phyloP scores from a whole-genome alignment of 176 grass and related monocot genomes.

The Tillandsia fasciculata region DNA sequence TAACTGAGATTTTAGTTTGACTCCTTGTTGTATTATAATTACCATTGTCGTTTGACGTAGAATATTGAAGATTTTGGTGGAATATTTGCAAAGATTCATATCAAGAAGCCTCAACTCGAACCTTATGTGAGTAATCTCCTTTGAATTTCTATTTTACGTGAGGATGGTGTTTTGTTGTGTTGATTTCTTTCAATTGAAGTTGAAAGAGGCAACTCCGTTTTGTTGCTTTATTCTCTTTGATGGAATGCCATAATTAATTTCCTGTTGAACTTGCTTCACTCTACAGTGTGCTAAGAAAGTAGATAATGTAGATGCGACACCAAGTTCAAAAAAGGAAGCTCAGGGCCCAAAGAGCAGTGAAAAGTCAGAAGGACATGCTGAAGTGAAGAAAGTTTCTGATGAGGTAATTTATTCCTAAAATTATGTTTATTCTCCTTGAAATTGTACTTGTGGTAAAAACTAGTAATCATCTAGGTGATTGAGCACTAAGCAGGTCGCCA shows the following conservation, averaged over 20 bases:
- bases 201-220: too few species aligned
- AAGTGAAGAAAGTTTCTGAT: slow-evolving; percentile 33
- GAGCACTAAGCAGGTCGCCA: not conserved
- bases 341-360: slow-evolving; percentile 36
- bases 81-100: slow-evolving; percentile 44
- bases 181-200: not conserved
- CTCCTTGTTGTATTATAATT: not conserved
- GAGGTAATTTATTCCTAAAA: slow-evolving; percentile 31
- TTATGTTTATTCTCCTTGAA: not conserved
- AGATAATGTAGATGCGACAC: slow-evolving; percentile 46
- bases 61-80: slow-evolving; percentile 59
- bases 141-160: slow-evolving; percentile 1
- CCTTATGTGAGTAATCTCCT: slow-evolving; percentile 40
- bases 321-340: slow-evolving; percentile 46
- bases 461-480: too few species aligned
- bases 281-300: slow-evolving; percentile 41
- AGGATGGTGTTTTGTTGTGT: not conserved
- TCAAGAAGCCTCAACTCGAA: slow-evolving; percentile 50
- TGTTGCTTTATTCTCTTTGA: not conserved
- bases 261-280: not conserved
- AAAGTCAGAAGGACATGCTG: slow-evolving; percentile 29
- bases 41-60: slow-evolving; percentile 31
- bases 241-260: not conserved
- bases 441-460: too few species aligned
- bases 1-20: not conserved